phyloP scores from a whole-genome alignment of 1,284 basidiomycete genomes.

The Ustilago loliicola region DNA sequence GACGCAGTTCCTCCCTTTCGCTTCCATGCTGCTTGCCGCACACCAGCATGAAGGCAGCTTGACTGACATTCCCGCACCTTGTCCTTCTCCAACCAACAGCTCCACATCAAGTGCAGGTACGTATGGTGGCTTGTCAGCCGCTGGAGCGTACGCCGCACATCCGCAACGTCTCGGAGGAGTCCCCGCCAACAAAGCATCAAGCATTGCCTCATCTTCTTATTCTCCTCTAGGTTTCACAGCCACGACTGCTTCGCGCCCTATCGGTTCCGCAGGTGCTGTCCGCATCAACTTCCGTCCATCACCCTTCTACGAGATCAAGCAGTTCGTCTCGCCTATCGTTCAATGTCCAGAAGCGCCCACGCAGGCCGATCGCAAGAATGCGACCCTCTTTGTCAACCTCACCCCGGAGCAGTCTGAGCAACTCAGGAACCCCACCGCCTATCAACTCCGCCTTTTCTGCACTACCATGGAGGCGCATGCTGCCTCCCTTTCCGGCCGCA shows the following conservation, averaged over 20 bases:
- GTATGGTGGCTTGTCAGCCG: slow-evolving; percentile 29
- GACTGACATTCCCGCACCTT: slow-evolving; percentile 11
- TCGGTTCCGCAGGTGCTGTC: slow-evolving; percentile 26
- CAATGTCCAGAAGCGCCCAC: slow-evolving; percentile 57
- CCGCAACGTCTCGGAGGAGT: slow-evolving; percentile 32
- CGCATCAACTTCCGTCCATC: slow-evolving; percentile 59
- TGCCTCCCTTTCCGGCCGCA: slow-evolving; percentile 41
- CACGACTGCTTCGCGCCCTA: slow-evolving; percentile 12
- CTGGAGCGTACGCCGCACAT: slow-evolving; percentile 35
- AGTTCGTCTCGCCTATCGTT: slow-evolving; percentile 54
- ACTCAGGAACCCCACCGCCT: slow-evolving; percentile 26
- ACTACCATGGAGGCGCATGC: slow-evolving; percentile 60
- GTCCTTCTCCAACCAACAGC: slow-evolving; percentile 3
- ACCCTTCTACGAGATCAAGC: slow-evolving; percentile 62
- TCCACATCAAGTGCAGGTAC: slow-evolving; percentile 34
- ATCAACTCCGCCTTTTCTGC: slow-evolving; percentile 61
- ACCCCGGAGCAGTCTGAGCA: slow-evolving; percentile 40
- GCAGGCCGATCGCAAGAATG: slow-evolving; percentile 51
- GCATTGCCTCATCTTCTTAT: slow-evolving; percentile 36
- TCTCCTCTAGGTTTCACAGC: slow-evolving; percentile 24
- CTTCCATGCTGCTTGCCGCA: slow-evolving; percentile 1
- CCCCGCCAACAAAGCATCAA: slow-evolving; percentile 29
- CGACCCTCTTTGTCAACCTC: slow-evolving; percentile 44
- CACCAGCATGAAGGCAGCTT: neutral
- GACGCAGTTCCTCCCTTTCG: neutral